Base-by-base conservation (phyloP, 805 yeast genomes). In the Lipomyces sp. region DNA sequence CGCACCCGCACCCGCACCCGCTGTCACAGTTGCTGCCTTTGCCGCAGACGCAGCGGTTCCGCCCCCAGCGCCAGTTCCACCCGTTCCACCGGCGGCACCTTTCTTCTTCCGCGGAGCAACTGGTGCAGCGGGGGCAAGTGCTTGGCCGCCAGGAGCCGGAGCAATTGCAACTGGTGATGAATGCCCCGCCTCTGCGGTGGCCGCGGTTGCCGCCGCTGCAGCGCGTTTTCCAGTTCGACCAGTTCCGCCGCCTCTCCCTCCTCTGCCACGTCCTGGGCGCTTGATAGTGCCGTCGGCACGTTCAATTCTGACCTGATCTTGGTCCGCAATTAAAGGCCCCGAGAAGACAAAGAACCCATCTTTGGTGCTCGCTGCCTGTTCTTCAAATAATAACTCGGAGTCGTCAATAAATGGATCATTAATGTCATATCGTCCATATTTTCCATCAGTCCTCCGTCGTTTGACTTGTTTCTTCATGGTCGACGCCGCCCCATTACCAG, bases 321-420 rank as follows among this genome's bases (percentile, higher is more conserved):
- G 82, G 59, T 85, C 87, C 57, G 89, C 93, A 35, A 89, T 86
- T 66, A 94, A 80, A 2, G 97, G 96, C 0, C 99, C 99, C 81
- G 92, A 90, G 77, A 87, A 95, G 0, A 95, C 97, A 72, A 94
- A 95, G 76, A 93, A 95, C 1, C 98, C 99, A 74, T 95, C 98
- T 71, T 90, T 90, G 0, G 97, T 92, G 0, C 94, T 87, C 1
- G 94, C 93, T 7, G 96, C 87, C 73, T 90, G 96, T 76, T 93
- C 97, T 78, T 95, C 99, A 90, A 95, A 90, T 64, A 86, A 84
- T 72, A 92, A 80, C 78, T 95, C 99, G 15, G 91, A 85, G 78
- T 95, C 99, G 79, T 95, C 99, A 65, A 95, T 95, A 74, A 95
- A 95, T 1, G 98, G 99, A 77, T 95, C 99, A 67, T 90, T 87